A percentile compares a stretch with the other conserved stretches of the same genome.
Conservation (phyloP, 768 basidiomycete genomes). For the Pholiota microspora region DNA sequence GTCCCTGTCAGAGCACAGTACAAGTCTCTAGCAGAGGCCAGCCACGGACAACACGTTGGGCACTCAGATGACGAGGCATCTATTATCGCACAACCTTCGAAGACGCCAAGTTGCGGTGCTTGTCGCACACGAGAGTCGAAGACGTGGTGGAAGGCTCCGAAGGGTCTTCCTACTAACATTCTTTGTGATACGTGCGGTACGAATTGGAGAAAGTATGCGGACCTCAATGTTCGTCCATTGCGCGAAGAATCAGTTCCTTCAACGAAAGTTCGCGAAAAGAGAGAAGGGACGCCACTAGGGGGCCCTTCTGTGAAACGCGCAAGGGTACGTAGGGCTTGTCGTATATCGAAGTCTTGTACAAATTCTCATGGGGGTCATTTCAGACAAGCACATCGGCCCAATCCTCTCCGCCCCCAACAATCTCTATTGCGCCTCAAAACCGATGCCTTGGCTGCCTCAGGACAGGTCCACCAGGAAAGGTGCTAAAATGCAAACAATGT, state of each 20-base stretch:
- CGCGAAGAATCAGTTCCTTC: constrained; percentile 61
- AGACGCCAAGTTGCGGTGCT: constrained; percentile 70
- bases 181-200: constrained; percentile 86
- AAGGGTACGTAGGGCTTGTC: constrained; percentile 30
- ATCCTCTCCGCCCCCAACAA: constrained; percentile 65
- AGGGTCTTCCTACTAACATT: constrained; percentile 71
- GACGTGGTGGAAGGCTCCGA: constrained; percentile 91
- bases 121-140: constrained; percentile 80
- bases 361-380: no score
- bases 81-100: constrained; percentile 55
- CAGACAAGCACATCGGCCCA: constrained; percentile 50
- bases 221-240: constrained; percentile 71
- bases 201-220: constrained; percentile 93
- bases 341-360: neutral
- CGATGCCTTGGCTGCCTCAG: constrained; percentile 76
- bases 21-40: constrained; percentile 35
- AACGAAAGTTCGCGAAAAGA: constrained; percentile 62
- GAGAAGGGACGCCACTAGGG: constrained; percentile 55
- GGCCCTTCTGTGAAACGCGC: constrained; percentile 44
- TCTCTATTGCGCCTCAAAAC: constrained; percentile 53
- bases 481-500: constrained; percentile 82
- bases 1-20: constrained; percentile 37
- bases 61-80: constrained; percentile 77
- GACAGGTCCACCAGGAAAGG: constrained; percentile 71
- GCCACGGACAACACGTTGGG: constrained; percentile 45